Conservation (phyloP, 2,329 filamentous ascomycete genomes). For the Fusarium sp. region DNA sequence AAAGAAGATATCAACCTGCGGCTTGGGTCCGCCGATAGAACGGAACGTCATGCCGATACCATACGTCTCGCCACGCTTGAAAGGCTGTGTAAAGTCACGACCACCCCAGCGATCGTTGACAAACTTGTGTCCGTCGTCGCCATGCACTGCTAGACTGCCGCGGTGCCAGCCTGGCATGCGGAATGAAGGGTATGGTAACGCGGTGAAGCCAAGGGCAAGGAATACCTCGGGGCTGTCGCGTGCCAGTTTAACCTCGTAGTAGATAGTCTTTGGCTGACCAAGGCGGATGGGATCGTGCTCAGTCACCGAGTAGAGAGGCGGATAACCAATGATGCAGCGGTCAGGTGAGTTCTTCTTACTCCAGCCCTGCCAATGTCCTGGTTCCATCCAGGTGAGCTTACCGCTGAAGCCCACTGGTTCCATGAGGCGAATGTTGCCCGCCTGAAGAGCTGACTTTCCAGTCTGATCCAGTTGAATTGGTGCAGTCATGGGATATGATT, state of each 20-base stretch:
- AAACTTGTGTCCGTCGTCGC: slow-evolving; percentile 81
- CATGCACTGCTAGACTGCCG: slow-evolving; percentile 79
- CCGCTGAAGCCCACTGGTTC: slow-evolving; percentile 62
- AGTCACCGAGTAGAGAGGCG: slow-evolving; percentile 74
- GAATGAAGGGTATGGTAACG: slow-evolving; percentile 81
- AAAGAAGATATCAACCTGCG: slow-evolving; percentile 67
- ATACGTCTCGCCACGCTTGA: slow-evolving; percentile 72
- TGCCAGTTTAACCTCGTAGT: slow-evolving; percentile 76
- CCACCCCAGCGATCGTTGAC: slow-evolving; percentile 82
- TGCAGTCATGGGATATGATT: slow-evolving; percentile 65
- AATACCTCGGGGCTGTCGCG: slow-evolving; percentile 58
- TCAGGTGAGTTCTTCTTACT: slow-evolving; percentile 63
- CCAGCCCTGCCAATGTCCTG: slow-evolving; percentile 64
- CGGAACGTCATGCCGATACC: slow-evolving; percentile 77
- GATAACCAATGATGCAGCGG: slow-evolving; percentile 72
- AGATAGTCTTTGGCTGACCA: slow-evolving; percentile 64
- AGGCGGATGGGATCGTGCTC: slow-evolving; percentile 67
- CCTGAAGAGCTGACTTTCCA: slow-evolving; percentile 59
- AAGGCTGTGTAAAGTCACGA: slow-evolving; percentile 72
- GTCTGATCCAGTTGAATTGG: slow-evolving; percentile 62
- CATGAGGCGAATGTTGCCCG: slow-evolving; percentile 65
- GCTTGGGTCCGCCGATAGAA: slow-evolving; percentile 45
- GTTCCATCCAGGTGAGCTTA: slow-evolving; percentile 55
- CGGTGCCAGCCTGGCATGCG: slow-evolving; percentile 85
- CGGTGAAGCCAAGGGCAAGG: slow-evolving; percentile 76